Evolutionary conservation across 108 stramenopile species (phyloP).

Genomic region (Schizochytrium sp.): DNA sequence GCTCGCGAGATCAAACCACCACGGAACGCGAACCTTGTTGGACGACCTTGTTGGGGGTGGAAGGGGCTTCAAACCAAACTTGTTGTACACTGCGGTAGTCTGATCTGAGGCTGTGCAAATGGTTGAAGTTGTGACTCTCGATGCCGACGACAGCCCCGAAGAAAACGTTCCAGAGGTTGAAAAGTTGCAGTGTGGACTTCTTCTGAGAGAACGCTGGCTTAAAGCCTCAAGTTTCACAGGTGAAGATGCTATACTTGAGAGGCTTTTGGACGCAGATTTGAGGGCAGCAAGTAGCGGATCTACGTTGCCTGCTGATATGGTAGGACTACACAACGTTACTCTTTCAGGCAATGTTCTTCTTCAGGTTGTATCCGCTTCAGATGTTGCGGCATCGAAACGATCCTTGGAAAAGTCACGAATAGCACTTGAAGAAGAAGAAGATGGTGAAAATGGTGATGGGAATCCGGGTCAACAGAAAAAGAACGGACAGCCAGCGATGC

Average conservation of each 20-base stretch:
- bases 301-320: neutral
- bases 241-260: neutral
- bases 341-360: neutral
- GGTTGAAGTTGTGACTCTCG: no score
- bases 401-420: neutral
- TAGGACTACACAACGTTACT: neutral
- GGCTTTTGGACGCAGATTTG: constrained; percentile 23
- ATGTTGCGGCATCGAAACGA: constrained; percentile 1
- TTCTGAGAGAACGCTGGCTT: neutral
- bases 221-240: neutral
- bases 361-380: constrained; percentile 6
- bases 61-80: no score
- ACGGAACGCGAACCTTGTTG: no score
- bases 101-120: no score
- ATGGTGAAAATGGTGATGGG: neutral
- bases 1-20: no score
- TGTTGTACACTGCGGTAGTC: no score
- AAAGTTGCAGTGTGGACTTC: neutral
- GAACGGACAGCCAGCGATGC: neutral
- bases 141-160: no score
- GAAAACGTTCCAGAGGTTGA: no score
- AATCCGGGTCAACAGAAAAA: neutral
- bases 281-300: neutral
- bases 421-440: neutral
- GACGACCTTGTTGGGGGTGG: no score